Evolutionary conservation across 352 stramenopile species (phyloP).

Genomic region (Globisporangium nagaii): DNA sequence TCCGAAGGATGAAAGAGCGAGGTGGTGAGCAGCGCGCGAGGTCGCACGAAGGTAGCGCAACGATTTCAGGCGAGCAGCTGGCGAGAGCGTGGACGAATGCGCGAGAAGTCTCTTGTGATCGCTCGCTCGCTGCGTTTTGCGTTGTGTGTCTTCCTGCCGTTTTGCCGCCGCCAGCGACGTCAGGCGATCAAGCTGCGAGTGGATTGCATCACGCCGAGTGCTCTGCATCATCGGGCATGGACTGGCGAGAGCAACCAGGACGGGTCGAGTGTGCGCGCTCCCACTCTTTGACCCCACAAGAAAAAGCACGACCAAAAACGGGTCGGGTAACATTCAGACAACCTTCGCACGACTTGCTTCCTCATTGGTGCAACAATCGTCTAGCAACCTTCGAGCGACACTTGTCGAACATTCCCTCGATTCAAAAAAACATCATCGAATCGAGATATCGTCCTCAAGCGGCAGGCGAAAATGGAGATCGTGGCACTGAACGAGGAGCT

Average conservation of each 20-base stretch:
- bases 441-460: too few relatives aligned
- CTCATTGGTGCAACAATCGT: too few relatives aligned
- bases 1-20: not conserved
- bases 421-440: too few relatives aligned
- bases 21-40: constrained; percentile 1
- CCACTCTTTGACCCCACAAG: constrained; percentile 4
- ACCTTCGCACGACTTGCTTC: constrained; percentile 2
- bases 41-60: constrained; percentile 10
- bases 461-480: constrained; percentile 59
- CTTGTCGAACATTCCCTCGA: too few relatives aligned
- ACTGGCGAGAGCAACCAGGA: too few relatives aligned
- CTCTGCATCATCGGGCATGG: constrained; percentile 8
- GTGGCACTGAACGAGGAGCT: constrained; percentile 65
- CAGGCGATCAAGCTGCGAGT: not conserved
- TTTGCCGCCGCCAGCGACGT: not conserved
- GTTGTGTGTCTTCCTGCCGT: not conserved
- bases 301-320: constrained; percentile 12
- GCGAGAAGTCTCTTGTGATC: not conserved
- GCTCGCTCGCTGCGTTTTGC: not conserved
- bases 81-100: constrained; percentile 2
- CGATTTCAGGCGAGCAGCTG: not conserved
- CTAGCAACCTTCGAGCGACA: too few relatives aligned
- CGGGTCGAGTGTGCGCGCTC: not conserved
- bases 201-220: not conserved
- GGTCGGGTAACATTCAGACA: not conserved